Conservation (phyloP, 495 filamentous ascomycete genomes). For the Mytilinidion resinicola region DNA sequence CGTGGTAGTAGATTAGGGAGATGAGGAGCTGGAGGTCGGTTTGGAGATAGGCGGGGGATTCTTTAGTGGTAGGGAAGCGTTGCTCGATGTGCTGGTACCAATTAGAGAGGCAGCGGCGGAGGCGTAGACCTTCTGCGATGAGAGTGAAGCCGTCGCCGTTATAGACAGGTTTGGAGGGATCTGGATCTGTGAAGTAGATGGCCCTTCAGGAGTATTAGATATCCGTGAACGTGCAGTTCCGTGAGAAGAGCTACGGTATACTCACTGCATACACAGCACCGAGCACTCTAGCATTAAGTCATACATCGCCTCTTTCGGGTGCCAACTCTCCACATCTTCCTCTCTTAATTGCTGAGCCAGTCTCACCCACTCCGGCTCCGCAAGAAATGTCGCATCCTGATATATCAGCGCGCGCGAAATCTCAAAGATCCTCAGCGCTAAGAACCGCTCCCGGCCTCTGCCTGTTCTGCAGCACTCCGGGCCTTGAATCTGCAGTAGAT, state of each 20-base stretch:
- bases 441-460: background rate
- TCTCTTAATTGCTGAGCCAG: background rate
- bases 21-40: background rate
- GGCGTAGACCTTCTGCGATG: background rate
- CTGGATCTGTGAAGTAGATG: background rate
- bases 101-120: background rate
- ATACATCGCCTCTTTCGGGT: constrained; percentile 4
- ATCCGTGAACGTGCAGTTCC: background rate
- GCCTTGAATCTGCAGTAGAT: background rate
- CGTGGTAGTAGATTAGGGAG: background rate
- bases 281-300: background rate
- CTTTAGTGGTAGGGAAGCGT: background rate
- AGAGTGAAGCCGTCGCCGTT: background rate
- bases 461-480: background rate
- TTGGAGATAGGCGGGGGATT: background rate
- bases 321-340: background rate
- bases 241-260: background rate
- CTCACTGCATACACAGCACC: background rate
- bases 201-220: background rate
- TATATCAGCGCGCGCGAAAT: background rate
- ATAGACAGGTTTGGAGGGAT: background rate
- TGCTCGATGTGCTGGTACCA: background rate
- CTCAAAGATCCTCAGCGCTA: background rate
- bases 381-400: background rate
- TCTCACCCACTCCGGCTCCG: background rate